These are phyloP conservation scores for Lepidopterella palustris DNA, from an alignment of 495 filamentous ascomycete genomes.

Conservation along the genomic window DNA sequence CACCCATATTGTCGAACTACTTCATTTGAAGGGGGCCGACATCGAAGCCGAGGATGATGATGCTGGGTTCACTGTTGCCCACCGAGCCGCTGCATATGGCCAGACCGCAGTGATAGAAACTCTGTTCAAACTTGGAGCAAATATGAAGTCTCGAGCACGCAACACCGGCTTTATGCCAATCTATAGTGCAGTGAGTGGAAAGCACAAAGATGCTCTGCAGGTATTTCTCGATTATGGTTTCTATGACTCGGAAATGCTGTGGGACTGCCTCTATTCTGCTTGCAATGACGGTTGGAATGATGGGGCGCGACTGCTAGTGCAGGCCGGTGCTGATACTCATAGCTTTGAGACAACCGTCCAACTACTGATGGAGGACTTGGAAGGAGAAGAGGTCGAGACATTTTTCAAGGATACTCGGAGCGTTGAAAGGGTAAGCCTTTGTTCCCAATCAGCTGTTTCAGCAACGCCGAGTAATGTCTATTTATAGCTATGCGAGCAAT, in stretches of 20 bases:
- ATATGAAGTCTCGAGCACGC: neutral
- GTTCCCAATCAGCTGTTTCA: neutral
- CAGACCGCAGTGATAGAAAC: neutral
- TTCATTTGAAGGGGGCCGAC: neutral
- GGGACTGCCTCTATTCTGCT: neutral
- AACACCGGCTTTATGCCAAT: neutral
- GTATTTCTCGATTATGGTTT: neutral
- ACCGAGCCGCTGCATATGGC: neutral
- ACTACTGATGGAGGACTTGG: neutral
- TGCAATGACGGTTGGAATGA: neutral
- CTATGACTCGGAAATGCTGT: neutral
- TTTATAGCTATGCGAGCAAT: neutral
- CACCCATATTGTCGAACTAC: neutral
- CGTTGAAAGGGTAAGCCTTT: neutral
- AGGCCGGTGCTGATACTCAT: neutral
- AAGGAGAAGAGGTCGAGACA: neutral
- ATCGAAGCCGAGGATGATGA: neutral
- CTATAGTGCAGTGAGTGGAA: neutral
- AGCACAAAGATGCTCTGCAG: neutral
- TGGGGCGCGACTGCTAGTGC: neutral
- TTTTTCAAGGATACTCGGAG: neutral
- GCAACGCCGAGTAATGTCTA: neutral
- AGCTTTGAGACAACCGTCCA: neutral
- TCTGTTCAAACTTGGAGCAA: neutral
- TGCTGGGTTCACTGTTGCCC: neutral